A percentile compares a stretch with the other conserved stretches of the same genome.
phyloP scores from a whole-genome alignment of 1,284 basidiomycete genomes.

The Puccinia horiana region DNA sequence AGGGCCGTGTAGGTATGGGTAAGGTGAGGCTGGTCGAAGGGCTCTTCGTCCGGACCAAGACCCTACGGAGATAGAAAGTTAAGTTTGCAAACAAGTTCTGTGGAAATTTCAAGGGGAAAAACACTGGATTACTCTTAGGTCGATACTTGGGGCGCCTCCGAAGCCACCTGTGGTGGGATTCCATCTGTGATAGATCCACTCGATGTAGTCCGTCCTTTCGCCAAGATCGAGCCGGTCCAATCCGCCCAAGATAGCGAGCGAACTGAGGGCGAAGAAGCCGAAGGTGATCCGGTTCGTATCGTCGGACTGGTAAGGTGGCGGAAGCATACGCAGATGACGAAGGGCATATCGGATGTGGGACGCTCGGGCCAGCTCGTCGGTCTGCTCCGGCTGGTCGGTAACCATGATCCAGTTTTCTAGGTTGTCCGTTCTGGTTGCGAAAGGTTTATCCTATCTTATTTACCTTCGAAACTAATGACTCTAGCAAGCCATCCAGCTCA shows the following conservation, averaged over 20 bases:
- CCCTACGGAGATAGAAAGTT: conserved; percentile 17
- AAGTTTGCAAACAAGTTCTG: conserved; percentile 14
- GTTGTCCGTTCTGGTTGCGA: too few species aligned
- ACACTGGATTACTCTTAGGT: conserved; percentile 52
- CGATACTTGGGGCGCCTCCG: conserved; percentile 68
- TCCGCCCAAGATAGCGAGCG: conserved; percentile 72
- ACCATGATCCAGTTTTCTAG: neutral
- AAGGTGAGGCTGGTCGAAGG: conserved; percentile 69
- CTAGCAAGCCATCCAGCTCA: too few species aligned
- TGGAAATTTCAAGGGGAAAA: conserved; percentile 21
- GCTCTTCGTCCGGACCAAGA: conserved; percentile 59
- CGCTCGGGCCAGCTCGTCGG: neutral
- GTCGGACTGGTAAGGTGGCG: conserved; percentile 45
- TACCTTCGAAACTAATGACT: too few species aligned
- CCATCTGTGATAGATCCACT: conserved; percentile 87
- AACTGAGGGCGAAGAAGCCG: conserved; percentile 79
- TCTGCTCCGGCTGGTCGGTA: neutral
- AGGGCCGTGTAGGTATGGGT: conserved; percentile 83
- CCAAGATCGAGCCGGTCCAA: conserved; percentile 62
- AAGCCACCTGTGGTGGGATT: conserved; percentile 69
- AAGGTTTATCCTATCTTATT: too few species aligned
- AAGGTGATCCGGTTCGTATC: conserved; percentile 68
- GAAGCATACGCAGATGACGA: conserved; percentile 39
- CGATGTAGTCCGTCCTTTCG: conserved; percentile 69
- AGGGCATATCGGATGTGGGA: conserved; percentile 45